phyloP scores from a whole-genome alignment of 371 early-diverging fungal genomes.

The Gilbertella persicaria region DNA sequence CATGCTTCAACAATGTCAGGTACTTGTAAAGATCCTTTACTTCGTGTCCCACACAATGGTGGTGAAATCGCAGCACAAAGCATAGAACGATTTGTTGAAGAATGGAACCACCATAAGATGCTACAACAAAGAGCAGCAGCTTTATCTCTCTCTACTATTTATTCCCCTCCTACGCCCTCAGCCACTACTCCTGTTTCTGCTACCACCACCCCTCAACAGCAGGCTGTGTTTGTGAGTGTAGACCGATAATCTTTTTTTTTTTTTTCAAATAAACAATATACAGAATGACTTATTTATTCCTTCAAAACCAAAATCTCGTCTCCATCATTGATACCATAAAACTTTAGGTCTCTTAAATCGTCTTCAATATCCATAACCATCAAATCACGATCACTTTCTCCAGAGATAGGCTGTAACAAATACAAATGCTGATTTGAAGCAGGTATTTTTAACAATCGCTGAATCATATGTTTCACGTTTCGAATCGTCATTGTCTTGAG shows the following conservation, averaged over 20 bases:
- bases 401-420: constrained; percentile 18
- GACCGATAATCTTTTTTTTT: too few relatives aligned
- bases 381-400: constrained; percentile 5
- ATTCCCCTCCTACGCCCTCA: neutral
- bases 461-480: constrained; percentile 41
- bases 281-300: too few relatives aligned
- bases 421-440: constrained; percentile 34
- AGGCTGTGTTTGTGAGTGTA: neutral
- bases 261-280: too few relatives aligned
- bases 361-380: constrained; percentile 42
- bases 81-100: constrained; percentile 50
- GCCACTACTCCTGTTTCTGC: neutral
- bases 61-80: constrained; percentile 55
- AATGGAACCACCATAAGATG: constrained; percentile 25
- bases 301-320: constrained; percentile 32
- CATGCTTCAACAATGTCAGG: constrained; percentile 39
- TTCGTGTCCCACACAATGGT: constrained; percentile 55
- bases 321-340: constrained; percentile 33
- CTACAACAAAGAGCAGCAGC: neutral
- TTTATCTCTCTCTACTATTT: neutral
- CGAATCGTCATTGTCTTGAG: constrained; percentile 50
- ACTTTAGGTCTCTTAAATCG: constrained; percentile 46
- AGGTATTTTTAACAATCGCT: constrained; percentile 38
- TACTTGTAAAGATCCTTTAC: constrained; percentile 33
- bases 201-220: neutral